phyloP scores from a whole-genome alignment of 805 yeast species.

The Pichia californica region DNA sequence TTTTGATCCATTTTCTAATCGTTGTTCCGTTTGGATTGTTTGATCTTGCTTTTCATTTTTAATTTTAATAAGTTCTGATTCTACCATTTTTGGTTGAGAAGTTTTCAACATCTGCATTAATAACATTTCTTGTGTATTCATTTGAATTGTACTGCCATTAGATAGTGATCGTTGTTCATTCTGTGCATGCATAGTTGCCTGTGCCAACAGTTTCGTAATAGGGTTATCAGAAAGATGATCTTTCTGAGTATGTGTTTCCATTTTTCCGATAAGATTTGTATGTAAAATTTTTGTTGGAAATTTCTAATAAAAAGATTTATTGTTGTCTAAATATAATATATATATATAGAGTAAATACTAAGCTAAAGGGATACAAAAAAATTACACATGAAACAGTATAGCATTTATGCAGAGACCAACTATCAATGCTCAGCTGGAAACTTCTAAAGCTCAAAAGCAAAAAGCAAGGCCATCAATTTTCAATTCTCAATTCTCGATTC shows the following conservation, averaged over 20 bases:
- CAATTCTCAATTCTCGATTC: not conserved
- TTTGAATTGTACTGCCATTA: not conserved
- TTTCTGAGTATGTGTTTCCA: too few relatives aligned
- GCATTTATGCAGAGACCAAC: too few relatives aligned
- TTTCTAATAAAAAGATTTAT: too few relatives aligned
- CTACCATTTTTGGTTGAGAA: not conserved
- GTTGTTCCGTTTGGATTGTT: not conserved
- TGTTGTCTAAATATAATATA: too few relatives aligned
- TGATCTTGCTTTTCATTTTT: not conserved
- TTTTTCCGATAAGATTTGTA: too few relatives aligned
- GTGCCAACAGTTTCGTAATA: not conserved
- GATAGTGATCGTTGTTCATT: constrained; percentile 3
- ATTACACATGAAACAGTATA: too few relatives aligned
- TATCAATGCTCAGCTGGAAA: too few relatives aligned
- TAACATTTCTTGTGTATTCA: constrained; percentile 1
- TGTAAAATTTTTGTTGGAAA: too few relatives aligned
- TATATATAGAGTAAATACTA: too few relatives aligned
- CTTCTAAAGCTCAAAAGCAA: too few relatives aligned
- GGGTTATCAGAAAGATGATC: not conserved
- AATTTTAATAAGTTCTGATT: not conserved
- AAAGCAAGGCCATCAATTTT: not conserved
- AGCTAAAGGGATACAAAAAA: too few relatives aligned
- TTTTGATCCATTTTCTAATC: not conserved
- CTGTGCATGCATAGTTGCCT: constrained; percentile 1
- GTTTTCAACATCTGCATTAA: constrained; percentile 5